A percentile compares a stretch with the other conserved stretches of the same genome.
Conservation (phyloP, 306 rosid genomes). For the Astragalus membranaceus region DNA sequence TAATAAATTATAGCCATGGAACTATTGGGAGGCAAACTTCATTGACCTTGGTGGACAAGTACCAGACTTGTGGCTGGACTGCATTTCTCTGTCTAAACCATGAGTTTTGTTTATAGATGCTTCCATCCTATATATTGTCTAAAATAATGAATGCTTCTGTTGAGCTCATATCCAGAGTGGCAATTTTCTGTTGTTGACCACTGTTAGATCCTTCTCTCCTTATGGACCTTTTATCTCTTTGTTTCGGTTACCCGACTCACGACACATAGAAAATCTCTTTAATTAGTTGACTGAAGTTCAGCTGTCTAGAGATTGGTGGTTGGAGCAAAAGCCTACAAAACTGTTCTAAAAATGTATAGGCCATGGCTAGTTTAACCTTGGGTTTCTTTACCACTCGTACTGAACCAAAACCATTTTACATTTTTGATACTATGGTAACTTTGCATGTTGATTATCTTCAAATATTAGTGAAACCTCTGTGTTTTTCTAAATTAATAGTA, state of each 20-base stretch:
- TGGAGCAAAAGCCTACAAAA: background rate
- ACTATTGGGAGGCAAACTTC: background rate
- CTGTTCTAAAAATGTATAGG: background rate
- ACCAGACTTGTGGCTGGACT: background rate
- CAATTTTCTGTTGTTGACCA: background rate
- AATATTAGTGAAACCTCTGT: background rate
- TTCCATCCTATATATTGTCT: background rate
- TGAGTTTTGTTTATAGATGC: constrained; percentile 3
- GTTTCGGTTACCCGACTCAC: too few relatives aligned
- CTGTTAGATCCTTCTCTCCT: background rate
- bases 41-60: constrained; percentile 1
- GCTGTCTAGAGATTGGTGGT: constrained; percentile 20
- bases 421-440: background rate
- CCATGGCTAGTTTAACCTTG: background rate
- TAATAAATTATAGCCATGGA: background rate
- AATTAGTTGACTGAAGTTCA: background rate
- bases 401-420: constrained; percentile 1
- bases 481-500: background rate
- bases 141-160: background rate
- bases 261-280: too few relatives aligned
- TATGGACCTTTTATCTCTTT: too few relatives aligned
- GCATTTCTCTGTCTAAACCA: background rate
- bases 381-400: background rate
- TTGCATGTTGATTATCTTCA: constrained; percentile 2
- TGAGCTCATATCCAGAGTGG: constrained; percentile 1